A percentile compares a stretch with the other conserved stretches of the same genome.
phyloP scores from a whole-genome alignment of 1,284 basidiomycete genomes.

The Schizophyllum amplum region DNA sequence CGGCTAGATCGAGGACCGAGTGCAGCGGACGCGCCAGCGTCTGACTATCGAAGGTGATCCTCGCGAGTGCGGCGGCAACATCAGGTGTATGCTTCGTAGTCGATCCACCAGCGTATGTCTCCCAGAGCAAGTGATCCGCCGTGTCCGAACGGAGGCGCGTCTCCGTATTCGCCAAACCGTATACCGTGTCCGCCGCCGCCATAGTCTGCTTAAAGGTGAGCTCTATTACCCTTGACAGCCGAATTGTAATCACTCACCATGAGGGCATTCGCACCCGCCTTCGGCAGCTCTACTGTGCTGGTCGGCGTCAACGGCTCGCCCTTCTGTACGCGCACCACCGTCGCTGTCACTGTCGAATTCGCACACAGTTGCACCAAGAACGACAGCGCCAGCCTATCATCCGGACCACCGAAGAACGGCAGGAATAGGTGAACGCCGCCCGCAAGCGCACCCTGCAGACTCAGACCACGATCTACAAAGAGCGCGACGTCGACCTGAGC shows the following conservation, averaged over 20 bases:
- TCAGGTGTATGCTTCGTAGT: conserved; percentile 17
- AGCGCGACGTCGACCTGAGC: conserved; percentile 66
- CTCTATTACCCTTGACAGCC: background rate
- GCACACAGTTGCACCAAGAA: conserved; percentile 76
- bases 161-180: conserved; percentile 53
- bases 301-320: conserved; percentile 27
- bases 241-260: conserved; percentile 8
- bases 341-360: conserved; percentile 57
- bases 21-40: conserved; percentile 48
- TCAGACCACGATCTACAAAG: conserved; percentile 63
- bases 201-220: conserved; percentile 27
- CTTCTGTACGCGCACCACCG: conserved; percentile 54
- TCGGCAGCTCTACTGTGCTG: conserved; percentile 26
- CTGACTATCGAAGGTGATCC: conserved; percentile 47
- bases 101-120: conserved; percentile 33
- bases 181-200: conserved; percentile 58
- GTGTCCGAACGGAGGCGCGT: conserved; percentile 62
- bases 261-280: background rate
- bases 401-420: conserved; percentile 89
- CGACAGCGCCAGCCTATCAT: conserved; percentile 78
- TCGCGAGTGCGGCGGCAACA: conserved; percentile 36
- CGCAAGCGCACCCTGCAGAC: conserved; percentile 15
- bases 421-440: conserved; percentile 64
- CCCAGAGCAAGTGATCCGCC: conserved; percentile 67
- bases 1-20: conserved; percentile 36